These are phyloP conservation scores for Ganoderma lingzhi DNA, from an alignment of 1,284 basidiomycete species.

Conservation along the genomic window DNA sequence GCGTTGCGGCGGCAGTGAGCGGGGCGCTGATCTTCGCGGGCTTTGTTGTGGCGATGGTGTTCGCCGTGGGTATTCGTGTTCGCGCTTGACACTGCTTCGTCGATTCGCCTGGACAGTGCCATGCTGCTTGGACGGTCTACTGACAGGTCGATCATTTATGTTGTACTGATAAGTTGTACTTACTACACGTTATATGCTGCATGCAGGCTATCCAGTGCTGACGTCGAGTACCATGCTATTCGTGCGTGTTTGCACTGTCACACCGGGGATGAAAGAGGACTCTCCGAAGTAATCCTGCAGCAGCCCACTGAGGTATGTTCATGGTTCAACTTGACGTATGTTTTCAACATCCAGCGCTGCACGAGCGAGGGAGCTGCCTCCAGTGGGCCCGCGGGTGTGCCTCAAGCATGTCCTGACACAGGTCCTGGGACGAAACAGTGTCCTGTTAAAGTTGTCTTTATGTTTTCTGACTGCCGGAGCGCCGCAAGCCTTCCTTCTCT, in stretches of 20 bases:
- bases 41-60: constrained; percentile 49
- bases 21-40: constrained; percentile 47
- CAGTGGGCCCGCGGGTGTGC: too few relatives aligned
- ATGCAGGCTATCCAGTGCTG: not conserved
- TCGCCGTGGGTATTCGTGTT: constrained; percentile 34
- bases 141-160: constrained; percentile 6
- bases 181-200: not conserved
- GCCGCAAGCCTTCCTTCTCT: not conserved
- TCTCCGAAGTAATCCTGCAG: too few relatives aligned
- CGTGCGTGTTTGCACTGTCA: not conserved
- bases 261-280: not conserved
- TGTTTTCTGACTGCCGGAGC: not conserved
- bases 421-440: too few relatives aligned
- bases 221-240: not conserved
- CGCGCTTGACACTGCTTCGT: constrained; percentile 14
- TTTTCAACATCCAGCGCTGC: too few relatives aligned
- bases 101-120: constrained; percentile 6
- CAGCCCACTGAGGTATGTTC: too few relatives aligned
- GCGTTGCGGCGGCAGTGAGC: constrained; percentile 53
- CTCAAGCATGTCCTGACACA: too few relatives aligned
- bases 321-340: too few relatives aligned
- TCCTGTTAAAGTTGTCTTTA: too few relatives aligned
- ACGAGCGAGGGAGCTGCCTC: too few relatives aligned
- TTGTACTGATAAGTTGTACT: not conserved
- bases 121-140: constrained; percentile 6